phyloP scores from a whole-genome alignment of 1,284 basidiomycete genomes.

The Puccinia coronata region DNA sequence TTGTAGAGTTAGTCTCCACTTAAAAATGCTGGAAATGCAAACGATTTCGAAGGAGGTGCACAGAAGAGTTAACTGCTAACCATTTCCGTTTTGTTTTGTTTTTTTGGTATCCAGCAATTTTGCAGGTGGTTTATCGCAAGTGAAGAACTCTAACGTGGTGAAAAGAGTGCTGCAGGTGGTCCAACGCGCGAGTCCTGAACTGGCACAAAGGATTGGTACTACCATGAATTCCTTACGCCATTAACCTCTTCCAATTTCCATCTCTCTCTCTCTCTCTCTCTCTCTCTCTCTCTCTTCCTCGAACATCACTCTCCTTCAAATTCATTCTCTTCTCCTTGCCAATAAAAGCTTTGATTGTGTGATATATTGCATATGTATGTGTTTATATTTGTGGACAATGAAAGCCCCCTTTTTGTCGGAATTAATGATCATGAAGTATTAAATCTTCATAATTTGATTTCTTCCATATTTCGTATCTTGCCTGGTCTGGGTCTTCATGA shows the following conservation, averaged over 20 bases:
- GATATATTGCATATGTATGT: no score
- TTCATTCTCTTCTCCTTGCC: no score
- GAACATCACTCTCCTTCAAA: no score
- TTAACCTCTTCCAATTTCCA: neutral
- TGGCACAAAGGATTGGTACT: constrained; percentile 1
- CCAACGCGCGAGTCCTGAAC: constrained; percentile 20
- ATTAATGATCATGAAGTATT: no score
- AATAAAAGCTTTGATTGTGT: no score
- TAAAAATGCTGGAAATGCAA: no score
- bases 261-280: neutral
- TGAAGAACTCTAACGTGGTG: constrained; percentile 7
- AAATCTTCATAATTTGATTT: no score
- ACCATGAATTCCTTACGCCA: neutral
- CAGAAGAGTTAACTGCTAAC: neutral
- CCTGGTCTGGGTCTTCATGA: no score
- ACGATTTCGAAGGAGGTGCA: no score
- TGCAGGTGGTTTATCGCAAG: constrained; percentile 33
- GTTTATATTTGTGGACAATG: no score
- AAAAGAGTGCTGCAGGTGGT: neutral
- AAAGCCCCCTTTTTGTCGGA: no score
- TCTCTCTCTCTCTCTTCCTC: neutral
- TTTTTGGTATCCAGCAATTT: neutral
- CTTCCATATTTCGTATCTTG: no score
- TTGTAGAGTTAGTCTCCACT: constrained; percentile 24
- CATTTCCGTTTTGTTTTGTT: neutral